phyloP scores from a whole-genome alignment of 169 alveolate species.

The Plasmodium cynomolgi region DNA sequence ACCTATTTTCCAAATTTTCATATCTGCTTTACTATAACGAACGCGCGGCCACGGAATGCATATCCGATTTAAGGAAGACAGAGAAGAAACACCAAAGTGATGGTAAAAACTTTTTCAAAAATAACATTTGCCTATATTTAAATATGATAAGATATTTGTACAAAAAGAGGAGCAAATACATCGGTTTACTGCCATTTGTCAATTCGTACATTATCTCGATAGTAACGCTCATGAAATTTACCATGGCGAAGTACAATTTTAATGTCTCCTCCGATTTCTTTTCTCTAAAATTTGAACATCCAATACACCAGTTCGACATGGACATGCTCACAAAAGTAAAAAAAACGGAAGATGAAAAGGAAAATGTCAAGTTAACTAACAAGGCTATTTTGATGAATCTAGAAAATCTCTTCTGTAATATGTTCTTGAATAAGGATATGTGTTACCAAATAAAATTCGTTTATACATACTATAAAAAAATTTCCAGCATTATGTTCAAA shows the following conservation, averaged over 20 bases:
- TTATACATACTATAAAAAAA: constrained; percentile 28
- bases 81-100: constrained; percentile 36
- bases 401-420: constrained; percentile 48
- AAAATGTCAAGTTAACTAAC: constrained; percentile 13
- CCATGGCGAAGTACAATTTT: constrained; percentile 41
- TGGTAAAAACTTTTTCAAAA: constrained; percentile 31
- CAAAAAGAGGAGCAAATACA: constrained; percentile 36
- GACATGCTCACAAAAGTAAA: constrained; percentile 23
- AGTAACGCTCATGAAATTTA: constrained; percentile 41
- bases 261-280: constrained; percentile 56
- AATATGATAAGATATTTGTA: constrained; percentile 63
- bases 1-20: neutral
- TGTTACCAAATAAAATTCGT: constrained; percentile 46
- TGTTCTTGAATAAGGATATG: constrained; percentile 60
- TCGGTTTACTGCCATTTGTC: constrained; percentile 29
- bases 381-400: constrained; percentile 15
- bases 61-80: neutral
- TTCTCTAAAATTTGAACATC: constrained; percentile 62
- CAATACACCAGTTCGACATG: constrained; percentile 34
- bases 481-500: constrained; percentile 38
- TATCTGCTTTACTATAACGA: constrained; percentile 8
- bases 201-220: constrained; percentile 30
- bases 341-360: constrained; percentile 34
- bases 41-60: constrained; percentile 22
- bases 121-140: constrained; percentile 63